These are phyloP conservation scores for Malassezia vespertilionis DNA, from an alignment of 1,284 basidiomycete genomes.

Conservation along the genomic window DNA sequence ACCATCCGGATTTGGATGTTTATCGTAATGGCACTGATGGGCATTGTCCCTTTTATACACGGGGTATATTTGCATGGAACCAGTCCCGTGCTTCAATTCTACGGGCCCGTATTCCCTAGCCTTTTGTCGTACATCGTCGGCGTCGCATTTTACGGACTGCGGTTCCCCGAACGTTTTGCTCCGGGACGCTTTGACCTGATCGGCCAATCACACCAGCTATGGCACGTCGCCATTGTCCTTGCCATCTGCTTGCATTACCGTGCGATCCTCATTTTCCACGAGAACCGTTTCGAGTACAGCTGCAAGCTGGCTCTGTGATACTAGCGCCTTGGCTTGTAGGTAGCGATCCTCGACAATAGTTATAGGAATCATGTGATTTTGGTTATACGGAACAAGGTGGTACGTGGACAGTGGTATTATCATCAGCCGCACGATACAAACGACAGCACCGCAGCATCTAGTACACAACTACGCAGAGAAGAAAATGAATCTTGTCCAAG, in stretches of 20 bases:
- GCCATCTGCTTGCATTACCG: conserved; percentile 42
- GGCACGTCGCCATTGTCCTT: conserved; percentile 42
- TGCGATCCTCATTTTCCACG: conserved; percentile 37
- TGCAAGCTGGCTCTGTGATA: too few species aligned
- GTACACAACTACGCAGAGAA: too few species aligned
- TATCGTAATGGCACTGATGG: conserved; percentile 40
- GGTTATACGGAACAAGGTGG: conserved; percentile 4
- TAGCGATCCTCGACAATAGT: too few species aligned
- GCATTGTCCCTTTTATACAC: conserved; percentile 38
- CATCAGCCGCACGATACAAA: too few species aligned
- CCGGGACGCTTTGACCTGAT: conserved; percentile 40
- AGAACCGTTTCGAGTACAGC: conserved; percentile 38
- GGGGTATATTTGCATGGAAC: conserved; percentile 39
- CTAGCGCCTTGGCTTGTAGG: too few species aligned
- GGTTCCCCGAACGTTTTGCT: conserved; percentile 38
- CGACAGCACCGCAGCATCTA: too few species aligned
- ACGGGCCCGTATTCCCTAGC: conserved; percentile 39
- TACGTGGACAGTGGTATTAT: too few species aligned
- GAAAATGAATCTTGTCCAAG: too few species aligned
- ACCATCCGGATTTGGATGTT: conserved; percentile 37
- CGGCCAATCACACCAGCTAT: conserved; percentile 45
- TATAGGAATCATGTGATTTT: neutral
- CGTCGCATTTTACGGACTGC: conserved; percentile 37
- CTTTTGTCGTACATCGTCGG: conserved; percentile 36
- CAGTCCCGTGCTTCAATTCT: conserved; percentile 29